A percentile compares a stretch with the other conserved stretches of the same genome.
Conservation (phyloP, 768 basidiomycete species). For the Russula sp. region DNA sequence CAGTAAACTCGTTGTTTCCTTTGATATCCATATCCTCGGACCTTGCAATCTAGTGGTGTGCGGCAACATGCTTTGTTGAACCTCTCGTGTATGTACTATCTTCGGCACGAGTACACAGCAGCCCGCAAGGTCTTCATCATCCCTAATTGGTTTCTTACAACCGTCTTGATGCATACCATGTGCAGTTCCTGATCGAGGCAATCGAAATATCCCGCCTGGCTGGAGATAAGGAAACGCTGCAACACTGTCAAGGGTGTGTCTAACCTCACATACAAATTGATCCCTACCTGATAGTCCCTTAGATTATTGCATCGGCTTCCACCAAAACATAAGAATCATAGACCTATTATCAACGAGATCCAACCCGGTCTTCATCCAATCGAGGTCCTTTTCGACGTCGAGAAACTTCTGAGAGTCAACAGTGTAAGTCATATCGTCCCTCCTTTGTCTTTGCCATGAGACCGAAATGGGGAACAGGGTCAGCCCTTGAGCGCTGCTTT, state of each 20-base stretch:
- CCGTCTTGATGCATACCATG: constrained; percentile 6
- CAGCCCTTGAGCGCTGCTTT: constrained; percentile 44
- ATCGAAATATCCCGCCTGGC: constrained; percentile 69
- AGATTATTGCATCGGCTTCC: constrained; percentile 74
- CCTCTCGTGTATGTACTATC: constrained; percentile 71
- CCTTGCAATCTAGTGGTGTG: constrained; percentile 46
- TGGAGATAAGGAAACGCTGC: constrained; percentile 64
- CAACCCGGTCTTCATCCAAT: constrained; percentile 71
- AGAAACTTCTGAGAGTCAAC: constrained; percentile 64
- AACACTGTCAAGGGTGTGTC: constrained; percentile 70
- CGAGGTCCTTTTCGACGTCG: constrained; percentile 71
- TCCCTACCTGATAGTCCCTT: constrained; percentile 6
- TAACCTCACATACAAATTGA: neutral
- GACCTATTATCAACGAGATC: constrained; percentile 59
- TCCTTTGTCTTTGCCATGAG: neutral
- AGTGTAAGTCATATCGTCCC: constrained; percentile 39
- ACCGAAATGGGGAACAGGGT: constrained; percentile 3
- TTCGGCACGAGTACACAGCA: constrained; percentile 59
- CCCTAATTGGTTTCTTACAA: neutral
- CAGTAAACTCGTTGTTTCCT: constrained; percentile 29
- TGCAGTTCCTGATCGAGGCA: constrained; percentile 67
- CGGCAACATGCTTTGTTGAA: constrained; percentile 78
- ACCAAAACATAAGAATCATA: constrained; percentile 39
- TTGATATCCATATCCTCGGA: neutral
- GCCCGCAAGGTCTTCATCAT: constrained; percentile 50